Conservation (phyloP, 768 basidiomycete species). For the Calocybe indica region DNA sequence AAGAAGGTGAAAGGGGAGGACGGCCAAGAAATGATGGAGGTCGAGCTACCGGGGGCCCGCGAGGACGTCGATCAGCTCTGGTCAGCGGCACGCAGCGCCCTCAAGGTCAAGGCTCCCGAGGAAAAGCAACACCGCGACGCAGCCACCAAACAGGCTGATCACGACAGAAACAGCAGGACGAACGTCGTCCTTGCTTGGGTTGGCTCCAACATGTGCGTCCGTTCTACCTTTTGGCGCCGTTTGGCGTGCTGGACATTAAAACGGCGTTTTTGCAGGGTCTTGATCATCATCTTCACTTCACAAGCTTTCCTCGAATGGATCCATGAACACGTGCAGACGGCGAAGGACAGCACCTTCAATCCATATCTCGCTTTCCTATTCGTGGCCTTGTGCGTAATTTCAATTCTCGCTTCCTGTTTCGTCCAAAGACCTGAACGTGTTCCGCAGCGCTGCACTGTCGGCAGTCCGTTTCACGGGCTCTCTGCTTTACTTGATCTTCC, state of each 20-base stretch:
- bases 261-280: conserved; percentile 32
- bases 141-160: conserved; percentile 85
- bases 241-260: conserved; percentile 6
- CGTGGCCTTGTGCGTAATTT: conserved; percentile 21
- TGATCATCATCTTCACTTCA: conserved; percentile 76
- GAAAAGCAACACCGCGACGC: conserved; percentile 81
- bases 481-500: conserved; percentile 70
- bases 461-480: conserved; percentile 80
- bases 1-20: conserved; percentile 84
- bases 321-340: conserved; percentile 43
- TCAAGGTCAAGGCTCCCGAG: conserved; percentile 63
- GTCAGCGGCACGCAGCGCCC: conserved; percentile 65
- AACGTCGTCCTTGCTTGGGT: conserved; percentile 83
- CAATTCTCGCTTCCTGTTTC: neutral
- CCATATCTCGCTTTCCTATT: conserved; percentile 88
- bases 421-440: neutral
- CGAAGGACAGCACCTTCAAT: conserved; percentile 61
- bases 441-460: conserved; percentile 65
- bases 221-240: conserved; percentile 6
- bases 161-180: conserved; percentile 76
- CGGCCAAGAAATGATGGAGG: conserved; percentile 84
- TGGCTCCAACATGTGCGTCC: conserved; percentile 74
- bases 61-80: conserved; percentile 90
- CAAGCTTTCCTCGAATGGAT: conserved; percentile 74
- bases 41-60: conserved; percentile 72